Base-by-base conservation (phyloP, 257 asterid genomes). In the Przewalskia tangutica region DNA sequence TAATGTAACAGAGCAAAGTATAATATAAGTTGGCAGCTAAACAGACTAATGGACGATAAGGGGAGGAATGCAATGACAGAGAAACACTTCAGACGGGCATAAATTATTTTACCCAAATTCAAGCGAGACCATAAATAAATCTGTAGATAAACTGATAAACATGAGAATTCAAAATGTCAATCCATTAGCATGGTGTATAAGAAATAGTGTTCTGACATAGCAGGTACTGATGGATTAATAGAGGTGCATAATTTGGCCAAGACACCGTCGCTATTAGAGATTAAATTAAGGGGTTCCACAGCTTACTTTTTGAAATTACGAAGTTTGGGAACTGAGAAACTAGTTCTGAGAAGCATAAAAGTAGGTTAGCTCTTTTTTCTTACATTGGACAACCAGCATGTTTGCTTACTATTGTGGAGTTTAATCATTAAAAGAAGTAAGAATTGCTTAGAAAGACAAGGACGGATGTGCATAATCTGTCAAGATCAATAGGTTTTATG, bases 1-100 rank as follows among this genome's bases (percentile, higher is more conserved):
- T 79, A 62, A 82, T 81, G 81, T 18, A 44, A 84, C 40, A 76
- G 81, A 62, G 78, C 63, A 14, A 82, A 44, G 34, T 38, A 60
- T 32, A 42, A 81, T 68, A 65, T 70, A 50, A 81, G 38, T 36
- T 81, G 44, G 54, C 36, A 65, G 34, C 17, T 23, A 64, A 20
- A 75, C 27, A 50, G 7, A 50, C 40, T 32, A 81, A 66, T n/a
- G 48, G 78, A 66, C 17, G 9, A 50, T 27, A 73, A 48, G 79
- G 6, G 13, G 44, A 73, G 1, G 60, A 27, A 8, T 48, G 62
- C 62, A 13, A 71, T 48, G 79, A 48, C 10, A 12, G 27, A 73
- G 23, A 0, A 48, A 23, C 38, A 6, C 58, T 44, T 44, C 40
- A 44, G 40, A 18, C 3, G 58, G n/a, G 36, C 38, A 68, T 42